Evolutionary conservation across 495 filamentous ascomycete genomes (phyloP), one percentile per base, ranked within the genome.

Genomic region (Penicillium crystallinum): DNA sequence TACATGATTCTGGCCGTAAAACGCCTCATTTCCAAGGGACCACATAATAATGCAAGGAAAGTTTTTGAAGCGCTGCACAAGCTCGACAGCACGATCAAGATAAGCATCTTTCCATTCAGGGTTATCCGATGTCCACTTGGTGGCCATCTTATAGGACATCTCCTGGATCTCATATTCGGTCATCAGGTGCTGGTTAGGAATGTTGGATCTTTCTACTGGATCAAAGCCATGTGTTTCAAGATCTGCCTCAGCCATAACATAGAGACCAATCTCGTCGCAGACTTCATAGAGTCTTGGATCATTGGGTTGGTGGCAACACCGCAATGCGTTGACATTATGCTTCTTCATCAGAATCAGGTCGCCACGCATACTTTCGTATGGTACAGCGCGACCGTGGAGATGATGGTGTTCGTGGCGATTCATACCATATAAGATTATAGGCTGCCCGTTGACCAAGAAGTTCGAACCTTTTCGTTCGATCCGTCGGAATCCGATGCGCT

Each of bases 161-260:
- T 82, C 80, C n/a, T 81, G 74, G 56, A 82, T 58, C 45, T 76
- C 74, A 45, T 74, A 77, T 19, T 77, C 76, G 27, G 80, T 73
- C 29, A 55, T 55, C 15, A 55, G 53, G n/a, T 55, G 46, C 25
- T 55, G 72, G 66, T 53, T 80, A 67, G 7, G 71, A 65, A 44
- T 78, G 62, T 36, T 77, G 62, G 9, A 71, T 0, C 69, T 62
- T 2, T 74, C 72, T 10, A 82, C 67, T 4, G 70, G 71, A 35
- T 64, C 53, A 46, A 87, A 86, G 4, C 85, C 84, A 40, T 86
- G 85, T 56, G 81, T 83, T 61, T 86, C 85, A 0, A 87, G 74
- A 58, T 89, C 85, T 1, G 82, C 81, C 60, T 89, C 85, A 49
- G 87, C 85, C 55, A 88, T 84, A 14, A 88, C 75, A 70, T 79